A percentile compares a stretch with the other conserved stretches of the same genome.
Evolutionary conservation across 139 green algal species (phyloP).

Genomic region (Pseudopediastrum boryanum): DNA sequence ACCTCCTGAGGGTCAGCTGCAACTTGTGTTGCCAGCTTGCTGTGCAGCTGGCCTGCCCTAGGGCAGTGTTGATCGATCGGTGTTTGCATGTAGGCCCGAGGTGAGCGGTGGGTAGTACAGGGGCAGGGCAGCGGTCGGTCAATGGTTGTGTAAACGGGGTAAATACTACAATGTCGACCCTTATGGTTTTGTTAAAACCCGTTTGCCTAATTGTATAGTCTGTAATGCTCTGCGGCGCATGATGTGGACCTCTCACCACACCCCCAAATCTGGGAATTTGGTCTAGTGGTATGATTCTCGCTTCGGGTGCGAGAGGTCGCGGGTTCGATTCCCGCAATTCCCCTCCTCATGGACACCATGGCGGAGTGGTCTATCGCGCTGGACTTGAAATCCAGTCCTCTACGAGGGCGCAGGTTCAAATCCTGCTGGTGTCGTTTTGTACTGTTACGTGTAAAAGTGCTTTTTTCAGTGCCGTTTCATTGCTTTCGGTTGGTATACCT

Average conservation of each 20-base stretch:
- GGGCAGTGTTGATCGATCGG: too few relatives aligned
- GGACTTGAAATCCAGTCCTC: neutral
- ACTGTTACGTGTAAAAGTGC: neutral
- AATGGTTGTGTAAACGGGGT: neutral
- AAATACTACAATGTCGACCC: neutral
- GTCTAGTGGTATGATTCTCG: constrained; percentile 34
- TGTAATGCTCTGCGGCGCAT: neutral
- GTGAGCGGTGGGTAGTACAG: too few relatives aligned
- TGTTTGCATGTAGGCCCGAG: too few relatives aligned
- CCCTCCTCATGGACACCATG: neutral
- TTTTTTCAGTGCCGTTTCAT: neutral
- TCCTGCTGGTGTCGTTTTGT: too few relatives aligned
- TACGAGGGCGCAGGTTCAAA: neutral
- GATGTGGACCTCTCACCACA: neutral
- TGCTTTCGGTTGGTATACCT: neutral
- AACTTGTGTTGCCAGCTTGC: too few relatives aligned
- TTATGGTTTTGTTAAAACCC: neutral
- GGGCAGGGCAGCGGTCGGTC: neutral
- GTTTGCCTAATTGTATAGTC: neutral
- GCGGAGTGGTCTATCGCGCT: neutral
- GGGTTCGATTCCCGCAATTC: constrained; percentile 35
- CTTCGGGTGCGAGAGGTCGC: constrained; percentile 35
- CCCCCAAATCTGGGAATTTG: constrained; percentile 20
- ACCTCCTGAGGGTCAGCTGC: too few relatives aligned
- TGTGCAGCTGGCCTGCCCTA: too few relatives aligned